Conservation (phyloP, 192 early-diverging fungal species). For the Coemansia sp. region DNA sequence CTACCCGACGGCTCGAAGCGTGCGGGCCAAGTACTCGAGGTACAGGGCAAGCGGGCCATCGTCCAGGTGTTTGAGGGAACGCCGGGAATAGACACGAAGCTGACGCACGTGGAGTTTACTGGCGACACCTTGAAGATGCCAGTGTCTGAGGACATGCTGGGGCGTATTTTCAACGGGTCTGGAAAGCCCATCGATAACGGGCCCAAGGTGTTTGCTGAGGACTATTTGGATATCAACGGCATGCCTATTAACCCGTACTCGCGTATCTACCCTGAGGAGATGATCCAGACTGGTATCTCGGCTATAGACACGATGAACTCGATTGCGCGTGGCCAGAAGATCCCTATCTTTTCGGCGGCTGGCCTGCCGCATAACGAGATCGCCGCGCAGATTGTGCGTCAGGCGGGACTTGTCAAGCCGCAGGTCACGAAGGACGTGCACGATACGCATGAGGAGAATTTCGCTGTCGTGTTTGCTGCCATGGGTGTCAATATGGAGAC, state of each 20-base stretch:
- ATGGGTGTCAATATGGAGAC: slow-evolving; percentile 99
- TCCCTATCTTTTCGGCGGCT: slow-evolving; percentile 98
- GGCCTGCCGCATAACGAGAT: slow-evolving; percentile 99
- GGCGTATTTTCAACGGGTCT: slow-evolving; percentile 98
- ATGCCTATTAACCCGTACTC: slow-evolving; percentile 98
- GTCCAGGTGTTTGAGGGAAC: slow-evolving; percentile 99
- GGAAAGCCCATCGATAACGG: slow-evolving; percentile 99
- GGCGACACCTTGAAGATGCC: slow-evolving; percentile 96
- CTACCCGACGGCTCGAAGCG: slow-evolving; percentile 95
- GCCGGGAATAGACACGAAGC: slow-evolving; percentile 93
- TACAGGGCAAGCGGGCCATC: slow-evolving; percentile 92
- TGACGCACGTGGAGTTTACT: slow-evolving; percentile 93
- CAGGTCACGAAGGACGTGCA: slow-evolving; percentile 87
- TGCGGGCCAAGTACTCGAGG: slow-evolving; percentile 95
- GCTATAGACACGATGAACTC: slow-evolving; percentile 99
- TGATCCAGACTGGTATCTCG: slow-evolving; percentile 99
- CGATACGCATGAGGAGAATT: slow-evolving; percentile 98
- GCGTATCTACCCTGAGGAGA: slow-evolving; percentile 99
- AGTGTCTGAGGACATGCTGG: slow-evolving; percentile 99
- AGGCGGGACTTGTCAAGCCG: slow-evolving; percentile 94
- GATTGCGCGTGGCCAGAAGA: slow-evolving; percentile 99
- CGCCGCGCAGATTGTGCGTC: slow-evolving; percentile 99
- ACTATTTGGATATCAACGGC: slow-evolving; percentile 89
- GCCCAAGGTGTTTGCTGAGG: slow-evolving; percentile 99
- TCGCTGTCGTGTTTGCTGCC: slow-evolving; percentile 98